Evolutionary conservation across 2,329 filamentous ascomycete species (phyloP).

Genomic region (Fusarium solani-melongenae): DNA sequence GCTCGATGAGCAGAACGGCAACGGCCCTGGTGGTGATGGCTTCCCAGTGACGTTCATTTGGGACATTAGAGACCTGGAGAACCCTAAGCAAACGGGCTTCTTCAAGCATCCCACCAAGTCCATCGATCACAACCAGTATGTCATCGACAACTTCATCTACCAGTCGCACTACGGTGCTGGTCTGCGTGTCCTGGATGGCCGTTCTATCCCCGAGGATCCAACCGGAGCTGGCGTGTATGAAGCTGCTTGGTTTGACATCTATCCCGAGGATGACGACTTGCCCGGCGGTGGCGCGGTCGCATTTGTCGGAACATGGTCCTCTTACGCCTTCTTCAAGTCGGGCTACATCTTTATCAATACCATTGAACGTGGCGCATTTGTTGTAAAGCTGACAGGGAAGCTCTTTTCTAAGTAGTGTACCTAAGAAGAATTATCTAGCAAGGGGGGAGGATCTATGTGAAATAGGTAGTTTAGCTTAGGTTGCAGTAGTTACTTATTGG

Average conservation of each 20-base stretch:
- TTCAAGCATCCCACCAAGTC: slow-evolving; percentile 54
- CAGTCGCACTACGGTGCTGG: slow-evolving; percentile 63
- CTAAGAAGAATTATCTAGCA: neutral
- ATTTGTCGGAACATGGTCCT: slow-evolving; percentile 60
- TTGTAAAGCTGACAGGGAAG: slow-evolving; percentile 52
- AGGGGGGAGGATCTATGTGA: neutral
- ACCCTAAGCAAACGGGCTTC: slow-evolving; percentile 55
- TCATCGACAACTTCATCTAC: slow-evolving; percentile 57
- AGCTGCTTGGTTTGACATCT: slow-evolving; percentile 62
- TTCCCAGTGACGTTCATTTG: slow-evolving; percentile 63
- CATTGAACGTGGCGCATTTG: slow-evolving; percentile 62
- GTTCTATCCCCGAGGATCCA: slow-evolving; percentile 52
- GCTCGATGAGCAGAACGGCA: slow-evolving; percentile 58
- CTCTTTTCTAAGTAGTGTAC: slow-evolving; percentile 11
- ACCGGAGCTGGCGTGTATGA: slow-evolving; percentile 59
- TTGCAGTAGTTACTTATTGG: neutral
- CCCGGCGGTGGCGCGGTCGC: slow-evolving; percentile 51
- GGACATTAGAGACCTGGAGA: slow-evolving; percentile 57
- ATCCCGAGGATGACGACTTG: slow-evolving; percentile 60
- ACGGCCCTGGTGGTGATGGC: slow-evolving; percentile 54
- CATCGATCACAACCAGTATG: slow-evolving; percentile 63
- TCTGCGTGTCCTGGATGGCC: slow-evolving; percentile 54
- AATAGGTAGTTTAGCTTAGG: neutral
- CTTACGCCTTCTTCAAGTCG: slow-evolving; percentile 60
- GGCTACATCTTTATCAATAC: slow-evolving; percentile 63